phyloP scores from a whole-genome alignment of 345 rosid genomes.

The Populus deltoides region DNA sequence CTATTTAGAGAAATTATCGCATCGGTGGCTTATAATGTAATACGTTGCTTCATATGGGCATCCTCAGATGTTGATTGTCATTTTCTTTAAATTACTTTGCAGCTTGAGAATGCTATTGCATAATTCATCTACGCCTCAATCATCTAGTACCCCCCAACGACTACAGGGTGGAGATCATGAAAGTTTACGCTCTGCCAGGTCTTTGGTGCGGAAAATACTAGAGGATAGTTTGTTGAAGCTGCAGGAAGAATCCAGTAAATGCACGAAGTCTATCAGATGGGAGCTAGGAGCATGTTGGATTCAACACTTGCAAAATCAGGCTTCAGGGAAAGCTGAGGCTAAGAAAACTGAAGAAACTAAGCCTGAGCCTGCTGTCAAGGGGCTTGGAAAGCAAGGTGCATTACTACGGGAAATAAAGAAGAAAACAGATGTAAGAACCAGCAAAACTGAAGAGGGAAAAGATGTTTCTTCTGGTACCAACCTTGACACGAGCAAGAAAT shows the following conservation, averaged over 20 bases:
- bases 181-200: conserved; percentile 49
- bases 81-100: conserved; percentile 13
- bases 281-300: conserved; percentile 40
- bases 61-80: conserved; percentile 10
- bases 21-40: neutral
- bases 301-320: conserved; percentile 36
- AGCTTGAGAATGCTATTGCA: conserved; percentile 33
- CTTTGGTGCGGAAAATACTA: conserved; percentile 62
- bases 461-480: conserved; percentile 41
- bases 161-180: conserved; percentile 62
- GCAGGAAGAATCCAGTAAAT: conserved; percentile 23
- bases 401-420: conserved; percentile 84
- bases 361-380: conserved; percentile 83
- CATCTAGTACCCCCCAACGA: conserved; percentile 43
- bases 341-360: conserved; percentile 70
- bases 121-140: conserved; percentile 22
- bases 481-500: conserved; percentile 46
- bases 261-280: conserved; percentile 28
- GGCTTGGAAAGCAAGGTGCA: conserved; percentile 96
- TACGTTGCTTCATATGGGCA: neutral
- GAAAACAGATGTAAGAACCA: conserved; percentile 61
- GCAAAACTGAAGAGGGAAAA: conserved; percentile 60
- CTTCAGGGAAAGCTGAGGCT: conserved; percentile 64
- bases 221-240: conserved; percentile 43
- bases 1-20: neutral